Evolutionary conservation across 352 stramenopile species (phyloP).

Genomic region (Globisporangium heterothallicum): DNA sequence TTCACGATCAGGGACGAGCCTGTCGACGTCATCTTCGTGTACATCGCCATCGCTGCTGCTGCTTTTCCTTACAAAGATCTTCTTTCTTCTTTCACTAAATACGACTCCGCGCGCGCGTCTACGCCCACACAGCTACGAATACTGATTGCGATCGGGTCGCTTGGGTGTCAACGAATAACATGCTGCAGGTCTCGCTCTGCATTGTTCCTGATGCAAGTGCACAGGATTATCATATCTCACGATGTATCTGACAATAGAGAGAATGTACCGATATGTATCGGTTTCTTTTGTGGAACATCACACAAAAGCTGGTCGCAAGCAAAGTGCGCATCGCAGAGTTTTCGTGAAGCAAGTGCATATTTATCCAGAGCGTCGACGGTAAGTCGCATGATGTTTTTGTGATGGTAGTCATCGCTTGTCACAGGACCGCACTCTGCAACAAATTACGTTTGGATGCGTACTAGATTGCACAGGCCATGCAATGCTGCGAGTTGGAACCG

Average conservation of each 20-base stretch:
- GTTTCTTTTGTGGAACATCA: not conserved
- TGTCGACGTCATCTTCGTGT: conserved; percentile 71
- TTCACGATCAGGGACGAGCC: conserved; percentile 68
- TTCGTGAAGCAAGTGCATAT: too few species aligned
- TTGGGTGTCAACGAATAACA: not conserved
- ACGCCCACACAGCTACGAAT: not conserved
- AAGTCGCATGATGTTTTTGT: too few species aligned
- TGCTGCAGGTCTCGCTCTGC: not conserved
- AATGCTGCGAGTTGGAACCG: not conserved
- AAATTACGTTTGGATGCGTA: not conserved
- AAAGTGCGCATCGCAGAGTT: too few species aligned
- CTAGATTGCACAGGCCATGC: not conserved
- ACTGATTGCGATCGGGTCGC: too few species aligned
- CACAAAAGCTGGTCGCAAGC: not conserved
- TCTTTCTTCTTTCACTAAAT: not conserved
- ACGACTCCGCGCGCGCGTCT: not conserved
- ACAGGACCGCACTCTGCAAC: not conserved
- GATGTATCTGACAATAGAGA: too few species aligned
- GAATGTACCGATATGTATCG: not conserved
- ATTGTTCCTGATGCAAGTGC: not conserved
- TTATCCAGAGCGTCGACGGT: too few species aligned
- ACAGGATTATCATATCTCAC: not conserved
- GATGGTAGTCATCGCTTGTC: too few species aligned
- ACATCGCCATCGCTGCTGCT: conserved; percentile 47
- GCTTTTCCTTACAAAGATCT: not conserved